These are phyloP conservation scores for Aureobasidium lini DNA, from an alignment of 2,329 filamentous ascomycete species.

Conservation along the genomic window DNA sequence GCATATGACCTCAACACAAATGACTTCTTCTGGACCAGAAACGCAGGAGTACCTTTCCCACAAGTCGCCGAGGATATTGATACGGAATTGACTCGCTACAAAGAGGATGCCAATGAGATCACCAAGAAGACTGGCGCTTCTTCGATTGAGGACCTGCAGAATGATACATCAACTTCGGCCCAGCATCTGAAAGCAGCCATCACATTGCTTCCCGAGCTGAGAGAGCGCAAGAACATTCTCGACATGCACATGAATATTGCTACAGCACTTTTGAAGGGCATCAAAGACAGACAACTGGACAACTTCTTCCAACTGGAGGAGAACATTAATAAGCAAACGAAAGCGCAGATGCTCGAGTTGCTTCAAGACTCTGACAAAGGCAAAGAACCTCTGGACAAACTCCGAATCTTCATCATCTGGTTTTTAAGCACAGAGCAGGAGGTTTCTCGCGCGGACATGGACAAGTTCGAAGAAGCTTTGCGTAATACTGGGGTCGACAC, in stretches of 20 bases:
- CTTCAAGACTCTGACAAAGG: constrained; percentile 78
- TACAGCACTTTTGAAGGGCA: constrained; percentile 69
- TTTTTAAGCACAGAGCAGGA: constrained; percentile 89
- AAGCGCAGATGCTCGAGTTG: constrained; percentile 78
- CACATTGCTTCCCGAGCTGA: constrained; percentile 80
- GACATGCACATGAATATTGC: constrained; percentile 99
- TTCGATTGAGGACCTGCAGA: constrained; percentile 85
- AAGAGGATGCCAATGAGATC: constrained; percentile 87
- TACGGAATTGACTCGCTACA: constrained; percentile 85
- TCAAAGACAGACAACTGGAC: constrained; percentile 91
- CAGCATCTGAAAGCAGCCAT: constrained; percentile 95
- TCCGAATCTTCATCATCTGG: constrained; percentile 95
- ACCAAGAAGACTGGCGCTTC: constrained; percentile 92
- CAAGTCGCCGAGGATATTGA: constrained; percentile 97
- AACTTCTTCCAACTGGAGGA: constrained; percentile 96
- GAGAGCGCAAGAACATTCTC: constrained; percentile 83
- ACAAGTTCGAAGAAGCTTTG: constrained; percentile 77
- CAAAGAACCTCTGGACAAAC: constrained; percentile 76
- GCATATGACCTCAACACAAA: constrained; percentile 81
- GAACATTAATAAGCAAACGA: constrained; percentile 82
- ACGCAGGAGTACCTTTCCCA: constrained; percentile 83
- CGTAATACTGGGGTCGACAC: constrained; percentile 67
- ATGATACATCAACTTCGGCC: constrained; percentile 79
- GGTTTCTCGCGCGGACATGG: constrained; percentile 71
- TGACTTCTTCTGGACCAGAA: constrained; percentile 96